These are phyloP conservation scores for Phlegmacium glaucopus DNA, from an alignment of 768 basidiomycete genomes.

Conservation along the genomic window DNA sequence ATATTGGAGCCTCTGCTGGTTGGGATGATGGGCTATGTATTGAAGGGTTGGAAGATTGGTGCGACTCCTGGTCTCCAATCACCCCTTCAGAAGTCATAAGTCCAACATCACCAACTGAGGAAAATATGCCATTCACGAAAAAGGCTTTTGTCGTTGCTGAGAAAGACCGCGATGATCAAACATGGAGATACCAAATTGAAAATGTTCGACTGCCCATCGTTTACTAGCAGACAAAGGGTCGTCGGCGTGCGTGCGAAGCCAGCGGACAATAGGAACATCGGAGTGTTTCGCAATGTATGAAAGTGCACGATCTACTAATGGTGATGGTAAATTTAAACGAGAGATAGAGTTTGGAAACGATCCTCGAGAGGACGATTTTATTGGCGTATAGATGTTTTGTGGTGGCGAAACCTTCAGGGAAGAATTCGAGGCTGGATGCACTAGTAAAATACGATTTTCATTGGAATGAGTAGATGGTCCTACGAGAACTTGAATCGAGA, in stretches of 20 bases:
- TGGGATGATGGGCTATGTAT: neutral
- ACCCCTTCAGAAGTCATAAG: neutral
- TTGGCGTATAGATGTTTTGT: constrained; percentile 2
- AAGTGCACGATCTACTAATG: constrained; percentile 34
- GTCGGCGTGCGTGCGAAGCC: constrained; percentile 51
- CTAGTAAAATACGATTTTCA: constrained; percentile 5
- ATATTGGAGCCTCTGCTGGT: neutral
- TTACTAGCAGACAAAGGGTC: constrained; percentile 46
- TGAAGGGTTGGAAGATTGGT: neutral
- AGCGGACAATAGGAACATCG: constrained; percentile 43
- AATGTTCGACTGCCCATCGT: constrained; percentile 50
- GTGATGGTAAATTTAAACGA: constrained; percentile 17
- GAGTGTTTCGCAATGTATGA: constrained; percentile 37
- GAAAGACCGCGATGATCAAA: constrained; percentile 48
- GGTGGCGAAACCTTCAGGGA: constrained; percentile 3
- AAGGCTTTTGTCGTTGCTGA: constrained; percentile 25
- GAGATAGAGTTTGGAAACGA: constrained; percentile 8
- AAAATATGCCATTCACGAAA: constrained; percentile 22
- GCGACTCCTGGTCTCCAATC: no score
- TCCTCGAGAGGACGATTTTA: constrained; percentile 3
- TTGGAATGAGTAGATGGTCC: constrained; percentile 4
- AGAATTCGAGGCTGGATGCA: constrained; percentile 5
- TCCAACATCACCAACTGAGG: neutral
- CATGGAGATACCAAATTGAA: constrained; percentile 58
- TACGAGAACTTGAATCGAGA: constrained; percentile 6